Percentiles rank a stretch among this genome's conserved stretches.
These are phyloP conservation scores for Scheffersomyces quercinus DNA, from an alignment of 1,139 yeast species.

Conservation along the genomic window DNA sequence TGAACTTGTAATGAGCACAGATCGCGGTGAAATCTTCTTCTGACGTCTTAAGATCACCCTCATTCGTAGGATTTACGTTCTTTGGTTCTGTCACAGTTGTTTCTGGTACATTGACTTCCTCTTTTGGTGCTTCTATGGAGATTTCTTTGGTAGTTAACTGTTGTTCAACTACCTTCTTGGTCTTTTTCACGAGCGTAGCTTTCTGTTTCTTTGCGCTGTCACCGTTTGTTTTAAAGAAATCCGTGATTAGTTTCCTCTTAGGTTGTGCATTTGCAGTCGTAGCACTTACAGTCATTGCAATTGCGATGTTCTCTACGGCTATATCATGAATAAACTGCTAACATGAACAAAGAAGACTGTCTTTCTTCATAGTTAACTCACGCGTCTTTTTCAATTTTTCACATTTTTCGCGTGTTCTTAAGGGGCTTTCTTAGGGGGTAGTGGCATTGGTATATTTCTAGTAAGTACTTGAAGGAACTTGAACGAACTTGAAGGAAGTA, in stretches of 20 bases:
- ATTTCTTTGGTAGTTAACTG: neutral
- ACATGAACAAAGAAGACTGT: too few species aligned
- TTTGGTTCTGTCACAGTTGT: neutral
- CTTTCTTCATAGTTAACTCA: too few species aligned
- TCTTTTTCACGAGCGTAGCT: neutral
- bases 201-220: neutral
- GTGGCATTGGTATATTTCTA: too few species aligned
- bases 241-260: conserved; percentile 12
- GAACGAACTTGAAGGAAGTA: too few species aligned
- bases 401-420: too few species aligned
- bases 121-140: neutral
- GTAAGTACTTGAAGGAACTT: too few species aligned
- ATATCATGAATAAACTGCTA: too few species aligned
- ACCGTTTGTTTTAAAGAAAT: conserved; percentile 10
- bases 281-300: too few species aligned
- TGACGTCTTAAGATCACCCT: neutral
- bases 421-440: too few species aligned
- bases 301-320: too few species aligned
- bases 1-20: conserved; percentile 30
- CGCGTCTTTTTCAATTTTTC: too few species aligned
- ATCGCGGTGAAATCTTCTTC: conserved; percentile 2
- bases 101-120: neutral
- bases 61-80: neutral
- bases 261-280: neutral
- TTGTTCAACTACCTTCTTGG: neutral